Conservation (phyloP, 2,329 filamentous ascomycete species). For the Triangularia verruculosa region DNA sequence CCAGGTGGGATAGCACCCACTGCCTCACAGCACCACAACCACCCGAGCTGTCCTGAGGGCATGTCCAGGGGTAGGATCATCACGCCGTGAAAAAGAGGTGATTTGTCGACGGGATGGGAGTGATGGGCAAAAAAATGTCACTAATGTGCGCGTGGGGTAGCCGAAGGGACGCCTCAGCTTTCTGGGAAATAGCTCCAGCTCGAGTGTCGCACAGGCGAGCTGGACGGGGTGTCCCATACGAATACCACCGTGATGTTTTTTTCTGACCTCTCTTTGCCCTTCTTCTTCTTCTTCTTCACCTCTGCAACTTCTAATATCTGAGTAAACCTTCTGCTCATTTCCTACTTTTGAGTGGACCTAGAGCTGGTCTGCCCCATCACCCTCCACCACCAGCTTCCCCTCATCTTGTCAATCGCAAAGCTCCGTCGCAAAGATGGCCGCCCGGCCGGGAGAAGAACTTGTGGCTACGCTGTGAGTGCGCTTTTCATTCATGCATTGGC, state of each 20-base stretch:
- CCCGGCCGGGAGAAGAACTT: constrained; percentile 45
- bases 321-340: background rate
- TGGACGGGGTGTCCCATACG: background rate
- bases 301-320: background rate
- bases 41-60: background rate
- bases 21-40: background rate
- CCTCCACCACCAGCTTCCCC: constrained; percentile 9
- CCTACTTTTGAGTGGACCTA: background rate
- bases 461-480: constrained; percentile 44
- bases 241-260: constrained; percentile 1
- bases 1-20: constrained; percentile 12
- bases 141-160: background rate
- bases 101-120: background rate
- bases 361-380: background rate
- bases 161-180: background rate
- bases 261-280: background rate
- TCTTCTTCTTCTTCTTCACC: background rate
- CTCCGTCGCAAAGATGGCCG: constrained; percentile 37
- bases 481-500: background rate
- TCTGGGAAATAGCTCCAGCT: background rate
- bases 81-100: background rate
- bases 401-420: constrained; percentile 3
- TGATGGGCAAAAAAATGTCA: background rate
- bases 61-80: background rate
- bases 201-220: background rate